A percentile compares a stretch with the other conserved stretches of the same genome.
Evolutionary conservation across 169 alveolate species (phyloP).

Genomic region (Plasmodium gonderi): DNA sequence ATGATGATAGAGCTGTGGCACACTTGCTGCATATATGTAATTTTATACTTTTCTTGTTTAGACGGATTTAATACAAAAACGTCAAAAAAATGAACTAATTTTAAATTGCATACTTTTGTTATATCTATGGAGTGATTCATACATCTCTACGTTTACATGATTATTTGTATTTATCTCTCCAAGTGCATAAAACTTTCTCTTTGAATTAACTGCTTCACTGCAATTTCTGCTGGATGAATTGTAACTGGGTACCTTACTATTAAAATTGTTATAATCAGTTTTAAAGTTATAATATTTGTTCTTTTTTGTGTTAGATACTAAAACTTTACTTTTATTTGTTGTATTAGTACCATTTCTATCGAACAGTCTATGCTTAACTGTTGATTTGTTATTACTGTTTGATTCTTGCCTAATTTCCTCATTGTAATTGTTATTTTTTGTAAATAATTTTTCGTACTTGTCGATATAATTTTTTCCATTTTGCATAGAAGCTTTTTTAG

Average conservation of each 20-base stretch:
- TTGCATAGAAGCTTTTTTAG: constrained; percentile 14
- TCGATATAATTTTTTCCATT: constrained; percentile 19
- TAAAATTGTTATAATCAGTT: constrained; percentile 11
- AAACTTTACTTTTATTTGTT: background rate
- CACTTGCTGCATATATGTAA: background rate
- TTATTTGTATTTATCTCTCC: constrained; percentile 34
- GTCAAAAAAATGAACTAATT: background rate
- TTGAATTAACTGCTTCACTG: constrained; percentile 24
- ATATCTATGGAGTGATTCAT: constrained; percentile 28
- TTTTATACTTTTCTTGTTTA: background rate
- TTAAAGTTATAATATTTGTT: constrained; percentile 3
- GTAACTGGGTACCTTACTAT: background rate
- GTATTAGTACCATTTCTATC: constrained; percentile 26
- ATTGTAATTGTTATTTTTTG: background rate
- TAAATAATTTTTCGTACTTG: constrained; percentile 3
- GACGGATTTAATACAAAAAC: background rate
- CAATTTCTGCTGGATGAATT: background rate
- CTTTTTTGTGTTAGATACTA: constrained; percentile 4
- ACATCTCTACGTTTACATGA: constrained; percentile 34
- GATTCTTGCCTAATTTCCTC: constrained; percentile 24
- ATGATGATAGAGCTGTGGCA: background rate
- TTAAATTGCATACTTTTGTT: constrained; percentile 68
- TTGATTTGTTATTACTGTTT: background rate
- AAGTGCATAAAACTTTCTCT: constrained; percentile 68
- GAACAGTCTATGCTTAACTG: background rate